These are phyloP conservation scores for Tetraselmis striata DNA, from an alignment of 139 green algal species.

Conservation along the genomic window DNA sequence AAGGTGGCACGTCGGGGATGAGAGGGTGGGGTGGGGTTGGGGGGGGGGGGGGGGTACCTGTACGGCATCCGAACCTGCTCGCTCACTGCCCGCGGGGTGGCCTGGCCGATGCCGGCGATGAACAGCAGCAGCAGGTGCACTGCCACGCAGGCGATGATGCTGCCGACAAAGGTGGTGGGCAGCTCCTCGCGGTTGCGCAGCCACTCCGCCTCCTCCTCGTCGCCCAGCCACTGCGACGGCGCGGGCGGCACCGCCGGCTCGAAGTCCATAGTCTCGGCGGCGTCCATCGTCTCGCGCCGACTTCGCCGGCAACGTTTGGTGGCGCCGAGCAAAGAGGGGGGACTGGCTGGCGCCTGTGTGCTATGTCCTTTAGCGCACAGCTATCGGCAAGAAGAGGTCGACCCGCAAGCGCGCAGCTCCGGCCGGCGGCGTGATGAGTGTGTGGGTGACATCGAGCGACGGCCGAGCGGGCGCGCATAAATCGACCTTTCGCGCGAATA, in stretches of 20 bases:
- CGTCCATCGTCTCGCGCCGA: too few relatives aligned
- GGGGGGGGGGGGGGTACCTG: background rate
- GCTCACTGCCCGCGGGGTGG: background rate
- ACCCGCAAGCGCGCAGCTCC: too few relatives aligned
- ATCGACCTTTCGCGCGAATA: too few relatives aligned
- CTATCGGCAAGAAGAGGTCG: too few relatives aligned
- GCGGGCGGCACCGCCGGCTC: background rate
- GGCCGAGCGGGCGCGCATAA: too few relatives aligned
- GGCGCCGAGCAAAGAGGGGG: too few relatives aligned
- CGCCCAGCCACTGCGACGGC: background rate
- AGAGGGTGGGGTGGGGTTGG: background rate
- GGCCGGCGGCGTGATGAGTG: too few relatives aligned
- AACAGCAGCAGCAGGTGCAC: background rate
- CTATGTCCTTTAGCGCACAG: too few relatives aligned
- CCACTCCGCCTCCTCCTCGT: background rate
- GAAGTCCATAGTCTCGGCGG: background rate
- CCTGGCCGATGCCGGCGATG: background rate
- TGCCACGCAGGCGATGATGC: background rate
- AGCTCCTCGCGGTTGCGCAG: background rate
- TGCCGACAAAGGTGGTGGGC: background rate
- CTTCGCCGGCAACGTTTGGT: too few relatives aligned
- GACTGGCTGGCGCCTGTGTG: too few relatives aligned
- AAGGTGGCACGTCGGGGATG: background rate
- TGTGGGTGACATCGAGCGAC: too few relatives aligned
- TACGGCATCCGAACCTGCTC: background rate